These are phyloP conservation scores for Apiospora arundinis DNA, from an alignment of 2,329 filamentous ascomycete genomes.

Conservation along the genomic window DNA sequence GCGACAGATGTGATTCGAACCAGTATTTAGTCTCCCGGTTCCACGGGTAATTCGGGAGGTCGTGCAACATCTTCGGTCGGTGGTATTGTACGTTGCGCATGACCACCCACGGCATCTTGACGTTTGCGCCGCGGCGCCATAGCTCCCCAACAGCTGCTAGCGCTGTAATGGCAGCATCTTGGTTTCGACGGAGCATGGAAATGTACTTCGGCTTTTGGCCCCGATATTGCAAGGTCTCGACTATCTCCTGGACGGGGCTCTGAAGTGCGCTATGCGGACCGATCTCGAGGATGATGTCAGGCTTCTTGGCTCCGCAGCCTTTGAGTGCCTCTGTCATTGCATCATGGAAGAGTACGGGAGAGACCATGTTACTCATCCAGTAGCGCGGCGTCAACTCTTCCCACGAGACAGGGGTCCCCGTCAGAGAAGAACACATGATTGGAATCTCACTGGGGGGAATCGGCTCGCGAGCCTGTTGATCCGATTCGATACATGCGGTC, in stretches of 20 bases:
- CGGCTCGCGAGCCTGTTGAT: not conserved
- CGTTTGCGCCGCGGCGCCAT: constrained; percentile 29
- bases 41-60: constrained; percentile 61
- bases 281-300: constrained; percentile 33
- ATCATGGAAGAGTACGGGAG: constrained; percentile 32
- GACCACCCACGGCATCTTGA: constrained; percentile 32
- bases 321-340: constrained; percentile 30
- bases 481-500: constrained; percentile 5
- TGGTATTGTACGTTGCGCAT: constrained; percentile 29
- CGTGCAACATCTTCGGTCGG: constrained; percentile 42
- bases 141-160: constrained; percentile 31
- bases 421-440: constrained; percentile 35
- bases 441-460: constrained; percentile 21
- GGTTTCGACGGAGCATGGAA: constrained; percentile 30
- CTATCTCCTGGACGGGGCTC: constrained; percentile 35
- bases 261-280: constrained; percentile 34
- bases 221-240: constrained; percentile 29
- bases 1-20: constrained; percentile 57
- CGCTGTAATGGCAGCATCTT: constrained; percentile 28
- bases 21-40: constrained; percentile 59
- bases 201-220: constrained; percentile 27
- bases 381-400: constrained; percentile 31
- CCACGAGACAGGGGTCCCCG: constrained; percentile 28
- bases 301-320: constrained; percentile 24
- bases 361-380: constrained; percentile 35